phyloP scores from a whole-genome alignment of 768 basidiomycete species.

The Lactarius deliciosus region DNA sequence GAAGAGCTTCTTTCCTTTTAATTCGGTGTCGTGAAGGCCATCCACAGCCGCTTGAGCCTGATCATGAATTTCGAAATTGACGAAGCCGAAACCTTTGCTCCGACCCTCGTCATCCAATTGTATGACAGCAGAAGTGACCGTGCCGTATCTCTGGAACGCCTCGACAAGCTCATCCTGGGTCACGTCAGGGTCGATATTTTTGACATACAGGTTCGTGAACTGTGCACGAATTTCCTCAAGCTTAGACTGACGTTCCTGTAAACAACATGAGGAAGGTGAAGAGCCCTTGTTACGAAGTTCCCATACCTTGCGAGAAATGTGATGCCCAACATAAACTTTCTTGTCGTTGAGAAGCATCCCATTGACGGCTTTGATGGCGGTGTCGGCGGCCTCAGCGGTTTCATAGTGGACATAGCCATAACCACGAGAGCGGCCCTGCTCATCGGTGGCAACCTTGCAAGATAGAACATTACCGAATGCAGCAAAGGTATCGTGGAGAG shows the following conservation, averaged over 20 bases:
- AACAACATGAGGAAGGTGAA: conserved; percentile 13
- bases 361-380: conserved; percentile 97
- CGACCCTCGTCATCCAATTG: conserved; percentile 84
- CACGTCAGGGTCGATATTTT: conserved; percentile 88
- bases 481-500: conserved; percentile 98
- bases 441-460: conserved; percentile 98
- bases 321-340: conserved; percentile 97
- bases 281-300: background rate
- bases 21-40: conserved; percentile 79
- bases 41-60: conserved; percentile 91
- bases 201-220: conserved; percentile 98
- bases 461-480: conserved; percentile 98
- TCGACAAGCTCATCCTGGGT: conserved; percentile 83
- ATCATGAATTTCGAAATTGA: conserved; percentile 93
- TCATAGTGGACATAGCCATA: conserved; percentile 99
- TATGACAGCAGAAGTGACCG: conserved; percentile 86
- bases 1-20: conserved; percentile 86
- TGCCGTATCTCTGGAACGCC: conserved; percentile 76
- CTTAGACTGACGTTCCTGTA: conserved; percentile 93
- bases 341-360: conserved; percentile 99
- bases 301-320: conserved; percentile 90
- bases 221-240: conserved; percentile 96
- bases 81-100: conserved; percentile 97
- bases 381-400: conserved; percentile 92
- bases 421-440: conserved; percentile 92